A percentile compares a stretch with the other conserved stretches of the same genome.
Conservation (phyloP, 176 grass and related monocot genomes). For the Alopecurus myosuroides region DNA sequence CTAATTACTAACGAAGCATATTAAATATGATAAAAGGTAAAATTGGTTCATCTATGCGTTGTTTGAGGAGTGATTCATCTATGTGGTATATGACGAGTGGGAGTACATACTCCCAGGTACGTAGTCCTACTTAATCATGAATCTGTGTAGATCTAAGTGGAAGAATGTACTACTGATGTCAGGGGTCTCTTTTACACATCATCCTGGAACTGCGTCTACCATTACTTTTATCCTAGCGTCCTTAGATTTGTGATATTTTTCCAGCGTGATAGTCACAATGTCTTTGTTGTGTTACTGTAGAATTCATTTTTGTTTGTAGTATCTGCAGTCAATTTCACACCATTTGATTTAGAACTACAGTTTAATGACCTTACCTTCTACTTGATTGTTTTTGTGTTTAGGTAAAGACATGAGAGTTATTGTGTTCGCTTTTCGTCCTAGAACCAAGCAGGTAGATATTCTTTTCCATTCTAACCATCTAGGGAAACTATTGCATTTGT, state of each 20-base stretch:
- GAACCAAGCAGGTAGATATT: slow-evolving; percentile 71
- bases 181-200: not conserved
- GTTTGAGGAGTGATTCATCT: no score
- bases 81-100: no score
- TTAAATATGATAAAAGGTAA: no score
- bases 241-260: not conserved
- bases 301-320: not conserved
- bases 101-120: not conserved
- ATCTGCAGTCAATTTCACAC: not conserved
- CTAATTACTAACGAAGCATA: no score
- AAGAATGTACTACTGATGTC: not conserved
- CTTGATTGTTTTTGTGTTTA: slow-evolving; percentile 28
- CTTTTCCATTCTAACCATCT: not conserved
- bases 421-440: slow-evolving; percentile 75
- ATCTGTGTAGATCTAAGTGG: not conserved
- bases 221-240: not conserved
- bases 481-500: not conserved
- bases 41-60: no score
- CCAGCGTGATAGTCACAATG: not conserved
- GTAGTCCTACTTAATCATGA: not conserved
- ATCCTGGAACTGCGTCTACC: not conserved
- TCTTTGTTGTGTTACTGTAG: not conserved
- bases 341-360: not conserved
- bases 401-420: slow-evolving; percentile 97
- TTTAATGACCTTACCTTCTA: slow-evolving; percentile 16